Evolutionary conservation across 176 grass and related monocot species (phyloP), one percentile per base, ranked within the genome.

Genomic region (Pharus latifolius): DNA sequence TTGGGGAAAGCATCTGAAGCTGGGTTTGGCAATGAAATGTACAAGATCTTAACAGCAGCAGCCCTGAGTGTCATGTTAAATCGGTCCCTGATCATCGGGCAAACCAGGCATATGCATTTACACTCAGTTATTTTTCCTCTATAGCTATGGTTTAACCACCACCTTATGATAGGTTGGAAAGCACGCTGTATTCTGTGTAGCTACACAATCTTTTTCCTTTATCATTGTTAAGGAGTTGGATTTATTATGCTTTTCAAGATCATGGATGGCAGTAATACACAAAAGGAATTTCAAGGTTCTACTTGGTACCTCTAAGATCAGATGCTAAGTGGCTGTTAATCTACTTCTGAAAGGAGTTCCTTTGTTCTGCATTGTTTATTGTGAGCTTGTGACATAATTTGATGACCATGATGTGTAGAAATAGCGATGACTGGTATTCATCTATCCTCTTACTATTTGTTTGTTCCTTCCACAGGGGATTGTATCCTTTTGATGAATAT

Each of bases 1-100:
- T 54, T 92, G 70, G 94, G 89, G 42, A 97, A 97, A 84, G 73
- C 94, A n/a, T 90, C 89, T 65, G 86, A 97, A 74, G 94, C 94
- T 28, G 94, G 93, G 28, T 92, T 97, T 78, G 94, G 89, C 24
- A 97, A 97, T 77, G 94, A 97, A 70, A 97, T 92, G 86, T 97
- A 97, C 83, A 97, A 90, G 69, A 97, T 97, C 60, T 80, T 92
- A 65, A 90, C 89, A 31, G 84, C 86, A 49, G 86, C 78, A 78
- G 94, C 94, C 19, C 75, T 97, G 63, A 92, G 89, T 78, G 63
- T 97, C 60, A 92, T 97, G 85, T 78, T 97, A 65, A 97, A 97
- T 53, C 78, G 94, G 9, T 97, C 89, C 76, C 78, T 97, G 44
- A 92, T 97, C 89, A 90, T 97, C 53, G 83, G 94, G 40, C 94